Conservation (phyloP, 139 green algal genomes). For the Chlorella ohadii region DNA sequence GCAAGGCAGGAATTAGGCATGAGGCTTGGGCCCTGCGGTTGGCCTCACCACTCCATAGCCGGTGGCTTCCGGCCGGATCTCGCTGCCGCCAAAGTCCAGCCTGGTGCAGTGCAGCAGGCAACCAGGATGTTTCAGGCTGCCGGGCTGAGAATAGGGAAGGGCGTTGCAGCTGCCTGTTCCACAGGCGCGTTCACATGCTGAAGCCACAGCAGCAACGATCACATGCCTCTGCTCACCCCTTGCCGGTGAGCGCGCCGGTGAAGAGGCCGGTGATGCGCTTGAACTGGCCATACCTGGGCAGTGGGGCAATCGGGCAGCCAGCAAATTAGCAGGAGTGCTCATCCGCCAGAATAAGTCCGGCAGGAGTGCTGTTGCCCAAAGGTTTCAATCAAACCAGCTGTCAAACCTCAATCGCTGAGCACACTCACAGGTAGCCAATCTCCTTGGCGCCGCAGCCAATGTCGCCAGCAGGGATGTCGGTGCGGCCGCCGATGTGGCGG, state of each 20-base stretch:
- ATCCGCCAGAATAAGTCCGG: no score
- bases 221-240: conserved; percentile 33
- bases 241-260: conserved; percentile 78
- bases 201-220: no score
- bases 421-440: conserved; percentile 79
- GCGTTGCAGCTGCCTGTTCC: no score
- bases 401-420: no score
- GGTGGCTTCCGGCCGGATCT: conserved; percentile 86
- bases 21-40: not conserved
- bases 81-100: conserved; percentile 70
- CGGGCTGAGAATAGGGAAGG: no score
- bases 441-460: conserved; percentile 68
- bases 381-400: no score
- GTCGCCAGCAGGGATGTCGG: conserved; percentile 87
- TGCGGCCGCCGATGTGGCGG: conserved; percentile 52
- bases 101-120: not conserved
- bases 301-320: no score
- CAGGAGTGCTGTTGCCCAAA: no score
- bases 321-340: no score
- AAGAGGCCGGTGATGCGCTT: conserved; percentile 77
- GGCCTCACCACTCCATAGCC: conserved; percentile 75
- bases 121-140: no score
- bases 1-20: no score
- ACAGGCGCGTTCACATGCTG: no score
- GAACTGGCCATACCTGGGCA: conserved; percentile 64